Conservation (phyloP, 768 basidiomycete species). For the Tylopilus plumbeoviolaceoides region DNA sequence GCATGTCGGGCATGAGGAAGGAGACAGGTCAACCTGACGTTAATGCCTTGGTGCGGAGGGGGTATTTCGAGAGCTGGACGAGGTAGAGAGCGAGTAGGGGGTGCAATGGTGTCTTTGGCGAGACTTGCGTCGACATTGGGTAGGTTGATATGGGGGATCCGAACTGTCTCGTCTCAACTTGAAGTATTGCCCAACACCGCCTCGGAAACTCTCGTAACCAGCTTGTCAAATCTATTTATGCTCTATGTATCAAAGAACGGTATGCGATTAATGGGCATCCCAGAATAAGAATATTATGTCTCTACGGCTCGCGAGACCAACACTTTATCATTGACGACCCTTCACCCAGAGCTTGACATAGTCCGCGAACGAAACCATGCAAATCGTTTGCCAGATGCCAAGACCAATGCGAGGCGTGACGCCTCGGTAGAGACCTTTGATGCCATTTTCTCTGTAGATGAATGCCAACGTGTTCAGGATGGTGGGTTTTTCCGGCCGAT, state of each 20-base stretch:
- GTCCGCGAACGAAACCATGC: slow-evolving; percentile 98
- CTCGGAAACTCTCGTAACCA: background rate
- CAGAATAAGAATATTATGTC: slow-evolving; percentile 17
- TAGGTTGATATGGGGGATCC: background rate
- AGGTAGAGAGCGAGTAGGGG: slow-evolving; percentile 70
- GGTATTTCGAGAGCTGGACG: slow-evolving; percentile 58
- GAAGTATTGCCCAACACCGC: background rate
- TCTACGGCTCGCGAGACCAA: slow-evolving; percentile 16
- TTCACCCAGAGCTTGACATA: slow-evolving; percentile 89
- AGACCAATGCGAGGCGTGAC: slow-evolving; percentile 96
- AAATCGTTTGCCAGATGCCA: slow-evolving; percentile 95
- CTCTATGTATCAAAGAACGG: slow-evolving; percentile 1
- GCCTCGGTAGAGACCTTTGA: slow-evolving; percentile 95
- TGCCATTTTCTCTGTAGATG: slow-evolving; percentile 94
- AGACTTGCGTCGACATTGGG: slow-evolving; percentile 37
- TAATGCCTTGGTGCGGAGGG: slow-evolving; percentile 75
- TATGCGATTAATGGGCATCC: slow-evolving; percentile 15
- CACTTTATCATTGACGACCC: slow-evolving; percentile 26
- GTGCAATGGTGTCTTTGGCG: slow-evolving; percentile 22
- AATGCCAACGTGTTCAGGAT: slow-evolving; percentile 89
- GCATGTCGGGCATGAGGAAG: background rate
- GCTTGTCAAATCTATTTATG: background rate
- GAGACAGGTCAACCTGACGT: slow-evolving; percentile 53
- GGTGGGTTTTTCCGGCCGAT: slow-evolving; percentile 88
- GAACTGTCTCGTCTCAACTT: no score